These are phyloP conservation scores for Nannochloris sp. DNA, from an alignment of 139 green algal species.

Conservation along the genomic window DNA sequence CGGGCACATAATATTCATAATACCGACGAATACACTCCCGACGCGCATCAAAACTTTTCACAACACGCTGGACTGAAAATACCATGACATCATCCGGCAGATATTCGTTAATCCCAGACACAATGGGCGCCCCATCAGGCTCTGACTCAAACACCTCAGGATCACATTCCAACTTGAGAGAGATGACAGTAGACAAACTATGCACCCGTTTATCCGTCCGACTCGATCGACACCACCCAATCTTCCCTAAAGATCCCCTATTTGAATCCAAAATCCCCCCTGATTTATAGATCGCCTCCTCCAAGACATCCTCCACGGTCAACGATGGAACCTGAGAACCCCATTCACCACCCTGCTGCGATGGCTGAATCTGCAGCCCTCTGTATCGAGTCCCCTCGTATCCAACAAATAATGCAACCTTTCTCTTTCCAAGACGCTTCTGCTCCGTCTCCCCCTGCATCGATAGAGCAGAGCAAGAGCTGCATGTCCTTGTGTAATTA, in stretches of 20 bases:
- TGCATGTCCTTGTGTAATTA: no score
- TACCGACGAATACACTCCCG: conserved; percentile 11
- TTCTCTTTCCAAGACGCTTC: not conserved
- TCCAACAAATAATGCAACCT: conserved; percentile 9
- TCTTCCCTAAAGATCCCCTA: conserved; percentile 34
- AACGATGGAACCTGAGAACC: conserved; percentile 3
- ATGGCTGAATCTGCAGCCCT: conserved; percentile 52
- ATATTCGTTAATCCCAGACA: conserved; percentile 45
- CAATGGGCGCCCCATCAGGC: conserved; percentile 30
- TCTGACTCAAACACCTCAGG: conserved; percentile 25
- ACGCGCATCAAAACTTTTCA: conserved; percentile 32
- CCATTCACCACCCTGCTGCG: no score
- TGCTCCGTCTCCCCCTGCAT: not conserved
- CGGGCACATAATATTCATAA: conserved; percentile 48
- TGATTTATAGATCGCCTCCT: conserved; percentile 39
- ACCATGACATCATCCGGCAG: conserved; percentile 42
- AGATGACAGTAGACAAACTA: conserved; percentile 42
- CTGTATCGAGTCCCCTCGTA: conserved; percentile 9
- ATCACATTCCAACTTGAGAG: conserved; percentile 38
- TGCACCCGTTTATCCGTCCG: conserved; percentile 73
- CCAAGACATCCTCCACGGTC: conserved; percentile 46
- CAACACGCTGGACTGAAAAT: conserved; percentile 40
- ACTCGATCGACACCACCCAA: conserved; percentile 52
- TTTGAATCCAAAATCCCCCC: conserved; percentile 51
- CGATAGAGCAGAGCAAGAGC: no score